These are phyloP conservation scores for Euphorbia lathyris DNA, from an alignment of 345 rosid species.

Conservation along the genomic window DNA sequence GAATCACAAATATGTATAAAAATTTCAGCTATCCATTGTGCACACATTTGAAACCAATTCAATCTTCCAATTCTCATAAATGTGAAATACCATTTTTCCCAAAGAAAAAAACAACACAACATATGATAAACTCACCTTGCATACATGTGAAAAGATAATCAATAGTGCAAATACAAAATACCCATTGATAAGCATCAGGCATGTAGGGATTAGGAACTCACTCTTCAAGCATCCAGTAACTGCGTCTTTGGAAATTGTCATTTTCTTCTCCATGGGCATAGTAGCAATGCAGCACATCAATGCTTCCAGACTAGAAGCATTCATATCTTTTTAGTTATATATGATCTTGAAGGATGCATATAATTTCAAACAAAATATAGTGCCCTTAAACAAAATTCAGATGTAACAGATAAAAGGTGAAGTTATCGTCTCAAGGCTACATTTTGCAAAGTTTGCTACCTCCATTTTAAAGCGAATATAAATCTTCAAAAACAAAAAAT, in stretches of 20 bases:
- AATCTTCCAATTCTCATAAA: neutral
- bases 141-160: neutral
- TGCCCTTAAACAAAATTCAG: neutral
- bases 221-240: constrained; percentile 99
- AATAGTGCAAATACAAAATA: neutral
- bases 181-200: neutral
- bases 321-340: neutral
- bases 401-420: neutral
- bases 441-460: neutral
- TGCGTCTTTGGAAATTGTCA: constrained; percentile 88
- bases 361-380: neutral
- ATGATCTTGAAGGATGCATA: constrained; percentile 2
- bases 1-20: neutral
- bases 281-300: constrained; percentile 93
- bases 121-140: neutral
- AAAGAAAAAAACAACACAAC: neutral
- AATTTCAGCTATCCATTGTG: neutral
- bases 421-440: neutral
- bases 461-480: neutral
- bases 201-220: constrained; percentile 43
- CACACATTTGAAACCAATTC: neutral
- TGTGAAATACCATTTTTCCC: neutral
- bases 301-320: constrained; percentile 68
- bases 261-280: constrained; percentile 95
- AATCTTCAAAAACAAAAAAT: neutral